Conservation (phyloP, 1,284 basidiomycete genomes). For the Pascua guehoae region DNA sequence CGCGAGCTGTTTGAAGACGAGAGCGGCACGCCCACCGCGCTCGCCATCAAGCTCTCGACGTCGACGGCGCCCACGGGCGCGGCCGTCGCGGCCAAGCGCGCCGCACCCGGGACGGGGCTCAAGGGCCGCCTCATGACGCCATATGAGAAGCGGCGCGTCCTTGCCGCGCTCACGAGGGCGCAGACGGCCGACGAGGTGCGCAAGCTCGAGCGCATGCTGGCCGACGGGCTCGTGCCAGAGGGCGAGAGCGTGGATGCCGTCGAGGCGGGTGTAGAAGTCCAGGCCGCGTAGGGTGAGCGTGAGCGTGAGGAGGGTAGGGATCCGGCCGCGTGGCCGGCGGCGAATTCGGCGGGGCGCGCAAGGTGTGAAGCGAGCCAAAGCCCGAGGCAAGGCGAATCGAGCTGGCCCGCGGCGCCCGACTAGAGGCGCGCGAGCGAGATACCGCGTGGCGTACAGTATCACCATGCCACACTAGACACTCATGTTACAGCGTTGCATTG, state of each 20-base stretch:
- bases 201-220: slow-evolving; percentile 77
- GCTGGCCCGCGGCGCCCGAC: no score
- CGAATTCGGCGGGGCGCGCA: no score
- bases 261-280: slow-evolving; percentile 1
- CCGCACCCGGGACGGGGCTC: slow-evolving; percentile 45
- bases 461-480: no score
- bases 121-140: slow-evolving; percentile 78
- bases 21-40: slow-evolving; percentile 68
- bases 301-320: background rate
- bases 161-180: slow-evolving; percentile 83
- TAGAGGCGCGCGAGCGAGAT: no score
- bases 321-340: no score
- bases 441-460: no score
- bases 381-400: no score
- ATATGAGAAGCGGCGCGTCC: slow-evolving; percentile 85
- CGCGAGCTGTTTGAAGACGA: slow-evolving; percentile 72
- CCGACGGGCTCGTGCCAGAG: slow-evolving; percentile 75
- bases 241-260: slow-evolving; percentile 21
- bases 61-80: slow-evolving; percentile 62
- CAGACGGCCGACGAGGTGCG: slow-evolving; percentile 87
- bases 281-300: background rate
- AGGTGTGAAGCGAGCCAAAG: no score
- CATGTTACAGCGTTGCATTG: background rate
- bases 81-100: slow-evolving; percentile 54
- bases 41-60: slow-evolving; percentile 72